phyloP scores from a whole-genome alignment of 192 early-diverging fungal genomes.

The Rhizophagus prolifer region DNA sequence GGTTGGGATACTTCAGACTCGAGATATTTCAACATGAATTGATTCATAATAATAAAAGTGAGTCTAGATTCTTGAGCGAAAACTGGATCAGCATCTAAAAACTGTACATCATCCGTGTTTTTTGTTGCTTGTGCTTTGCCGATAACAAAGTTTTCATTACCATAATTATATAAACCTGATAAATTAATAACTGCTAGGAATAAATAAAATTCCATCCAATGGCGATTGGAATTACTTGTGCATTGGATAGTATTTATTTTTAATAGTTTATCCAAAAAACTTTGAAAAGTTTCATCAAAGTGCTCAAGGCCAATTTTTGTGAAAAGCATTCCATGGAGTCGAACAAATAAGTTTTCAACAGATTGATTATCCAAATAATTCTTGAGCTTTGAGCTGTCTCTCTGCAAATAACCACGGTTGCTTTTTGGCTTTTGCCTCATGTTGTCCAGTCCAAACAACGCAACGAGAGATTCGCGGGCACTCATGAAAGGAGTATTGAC shows the following conservation, averaged over 20 bases:
- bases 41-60: conserved; percentile 39
- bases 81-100: conserved; percentile 29
- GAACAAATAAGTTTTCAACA: conserved; percentile 40
- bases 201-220: conserved; percentile 48
- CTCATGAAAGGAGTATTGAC: conserved; percentile 52
- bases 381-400: conserved; percentile 18
- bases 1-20: conserved; percentile 11
- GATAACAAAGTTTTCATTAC: conserved; percentile 36
- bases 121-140: conserved; percentile 29
- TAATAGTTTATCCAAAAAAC: conserved; percentile 33
- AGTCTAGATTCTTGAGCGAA: conserved; percentile 40
- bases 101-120: conserved; percentile 16
- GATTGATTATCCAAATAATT: conserved; percentile 6
- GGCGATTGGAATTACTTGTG: not conserved
- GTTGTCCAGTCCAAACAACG: conserved; percentile 51
- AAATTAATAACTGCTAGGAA: conserved; percentile 47
- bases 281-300: conserved; percentile 39
- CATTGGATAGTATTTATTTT: not conserved
- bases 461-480: conserved; percentile 51
- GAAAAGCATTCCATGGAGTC: conserved; percentile 59
- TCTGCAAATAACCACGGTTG: conserved; percentile 28
- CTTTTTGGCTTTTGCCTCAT: conserved; percentile 30
- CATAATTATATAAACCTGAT: conserved; percentile 50
- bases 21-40: conserved; percentile 40
- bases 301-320: conserved; percentile 58